Percentiles rank a stretch among this genome's conserved stretches.
phyloP scores from a whole-genome alignment of 2,329 filamentous ascomycete genomes.

The Tolypocladium ophioglossoides region DNA sequence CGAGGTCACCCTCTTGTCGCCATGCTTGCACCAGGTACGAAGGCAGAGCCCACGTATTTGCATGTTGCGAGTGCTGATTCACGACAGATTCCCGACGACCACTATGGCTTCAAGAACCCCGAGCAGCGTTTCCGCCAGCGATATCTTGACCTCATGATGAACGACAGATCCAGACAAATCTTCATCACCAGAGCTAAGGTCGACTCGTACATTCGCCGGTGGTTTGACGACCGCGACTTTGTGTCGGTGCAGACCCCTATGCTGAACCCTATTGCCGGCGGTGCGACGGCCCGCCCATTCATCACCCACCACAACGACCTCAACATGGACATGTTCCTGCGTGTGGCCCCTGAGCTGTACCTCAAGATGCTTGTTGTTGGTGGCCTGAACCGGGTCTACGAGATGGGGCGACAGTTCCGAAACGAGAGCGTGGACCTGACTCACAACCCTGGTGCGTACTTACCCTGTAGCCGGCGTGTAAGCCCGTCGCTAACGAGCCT shows the following conservation, averaged over 20 bases:
- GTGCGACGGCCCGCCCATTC: slow-evolving; percentile 89
- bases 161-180: slow-evolving; percentile 72
- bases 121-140: slow-evolving; percentile 89
- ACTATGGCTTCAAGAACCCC: slow-evolving; percentile 91
- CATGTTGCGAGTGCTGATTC: slow-evolving; percentile 25
- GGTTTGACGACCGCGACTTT: slow-evolving; percentile 81
- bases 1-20: slow-evolving; percentile 76
- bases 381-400: slow-evolving; percentile 88
- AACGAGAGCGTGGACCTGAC: slow-evolving; percentile 69
- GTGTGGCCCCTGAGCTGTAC: slow-evolving; percentile 89
- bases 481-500: slow-evolving; percentile 1
- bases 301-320: slow-evolving; percentile 93
- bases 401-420: slow-evolving; percentile 89
- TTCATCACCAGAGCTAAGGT: slow-evolving; percentile 83
- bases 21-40: slow-evolving; percentile 61
- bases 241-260: slow-evolving; percentile 94
- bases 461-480: background rate
- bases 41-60: rapidly evolving
- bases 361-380: slow-evolving; percentile 95
- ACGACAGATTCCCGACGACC: slow-evolving; percentile 57
- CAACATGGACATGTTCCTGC: slow-evolving; percentile 89
- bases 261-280: slow-evolving; percentile 92
- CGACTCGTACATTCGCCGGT: slow-evolving; percentile 77
- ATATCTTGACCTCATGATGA: slow-evolving; percentile 95
- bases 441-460: slow-evolving; percentile 57